phyloP scores from a whole-genome alignment of 306 rosid species.

The Lathyrus tuberosus region DNA sequence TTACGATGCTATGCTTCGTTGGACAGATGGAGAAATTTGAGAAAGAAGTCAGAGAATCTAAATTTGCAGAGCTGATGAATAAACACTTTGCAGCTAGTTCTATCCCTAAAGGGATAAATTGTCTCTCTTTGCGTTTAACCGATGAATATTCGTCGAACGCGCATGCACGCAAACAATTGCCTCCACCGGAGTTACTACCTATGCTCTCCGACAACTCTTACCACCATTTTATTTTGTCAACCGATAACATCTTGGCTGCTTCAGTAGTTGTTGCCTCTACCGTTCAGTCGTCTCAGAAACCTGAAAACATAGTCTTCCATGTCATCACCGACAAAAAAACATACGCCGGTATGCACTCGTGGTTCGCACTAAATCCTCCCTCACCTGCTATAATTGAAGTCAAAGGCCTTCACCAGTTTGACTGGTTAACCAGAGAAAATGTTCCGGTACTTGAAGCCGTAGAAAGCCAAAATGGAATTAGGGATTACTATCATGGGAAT shows the following conservation, averaged over 20 bases:
- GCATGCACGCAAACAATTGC: constrained; percentile 95
- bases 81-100: constrained; percentile 98
- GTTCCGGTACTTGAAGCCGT: constrained; percentile 99
- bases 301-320: constrained; percentile 94
- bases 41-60: constrained; percentile 78
- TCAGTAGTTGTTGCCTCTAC: constrained; percentile 96
- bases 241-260: constrained; percentile 98
- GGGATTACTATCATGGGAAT: constrained; percentile 94
- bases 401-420: constrained; percentile 95
- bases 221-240: constrained; percentile 86
- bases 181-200: constrained; percentile 93
- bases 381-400: constrained; percentile 95
- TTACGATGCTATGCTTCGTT: constrained; percentile 33
- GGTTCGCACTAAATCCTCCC: constrained; percentile 95
- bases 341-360: constrained; percentile 98
- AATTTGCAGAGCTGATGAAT: constrained; percentile 88
- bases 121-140: constrained; percentile 93
- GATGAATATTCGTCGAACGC: constrained; percentile 99
- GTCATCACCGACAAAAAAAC: constrained; percentile 97
- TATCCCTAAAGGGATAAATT: constrained; percentile 91
- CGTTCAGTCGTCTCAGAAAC: constrained; percentile 74
- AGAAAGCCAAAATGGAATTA: constrained; percentile 85
- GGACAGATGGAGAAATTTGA: constrained; percentile 94
- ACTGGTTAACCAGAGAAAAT: constrained; percentile 99
- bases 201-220: constrained; percentile 80